These are phyloP conservation scores for Gossypium australe DNA, from an alignment of 345 rosid genomes.

Conservation along the genomic window DNA sequence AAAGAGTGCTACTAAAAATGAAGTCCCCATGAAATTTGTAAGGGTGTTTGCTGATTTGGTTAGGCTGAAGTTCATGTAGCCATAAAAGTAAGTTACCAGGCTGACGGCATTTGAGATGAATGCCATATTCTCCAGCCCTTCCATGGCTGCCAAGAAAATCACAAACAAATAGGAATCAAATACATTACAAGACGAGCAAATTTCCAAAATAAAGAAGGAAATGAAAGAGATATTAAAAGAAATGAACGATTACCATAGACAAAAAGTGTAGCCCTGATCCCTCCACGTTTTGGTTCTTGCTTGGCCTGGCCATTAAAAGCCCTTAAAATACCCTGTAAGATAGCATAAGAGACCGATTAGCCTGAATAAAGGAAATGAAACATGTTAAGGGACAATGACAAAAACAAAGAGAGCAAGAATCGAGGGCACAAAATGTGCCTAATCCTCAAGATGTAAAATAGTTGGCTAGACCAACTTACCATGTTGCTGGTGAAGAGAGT, in stretches of 20 bases:
- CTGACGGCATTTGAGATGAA: conserved; percentile 43
- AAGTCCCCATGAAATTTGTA: conserved; percentile 52
- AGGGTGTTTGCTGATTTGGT: conserved; percentile 58
- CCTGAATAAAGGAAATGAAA: background rate
- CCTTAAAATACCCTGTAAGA: conserved; percentile 18
- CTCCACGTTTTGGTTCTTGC: conserved; percentile 31
- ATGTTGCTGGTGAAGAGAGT: conserved; percentile 15
- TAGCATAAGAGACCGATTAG: background rate
- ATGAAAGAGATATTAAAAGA: background rate
- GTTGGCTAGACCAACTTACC: conserved; percentile 17
- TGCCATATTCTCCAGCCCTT: conserved; percentile 58
- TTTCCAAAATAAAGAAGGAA: no score
- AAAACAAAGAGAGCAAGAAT: no score
- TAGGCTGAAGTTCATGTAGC: conserved; percentile 63
- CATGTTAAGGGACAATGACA: background rate
- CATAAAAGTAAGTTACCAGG: conserved; percentile 49
- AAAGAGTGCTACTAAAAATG: conserved; percentile 46
- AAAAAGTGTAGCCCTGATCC: conserved; percentile 44
- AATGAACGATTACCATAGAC: conserved; percentile 36
- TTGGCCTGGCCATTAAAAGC: conserved; percentile 24
- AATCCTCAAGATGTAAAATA: background rate
- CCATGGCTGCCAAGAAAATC: conserved; percentile 32
- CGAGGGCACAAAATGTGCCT: no score
- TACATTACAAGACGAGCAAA: background rate
- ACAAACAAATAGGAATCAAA: background rate